Conservation (phyloP, 192 early-diverging fungal species). For the Rhizophagus sp. region DNA sequence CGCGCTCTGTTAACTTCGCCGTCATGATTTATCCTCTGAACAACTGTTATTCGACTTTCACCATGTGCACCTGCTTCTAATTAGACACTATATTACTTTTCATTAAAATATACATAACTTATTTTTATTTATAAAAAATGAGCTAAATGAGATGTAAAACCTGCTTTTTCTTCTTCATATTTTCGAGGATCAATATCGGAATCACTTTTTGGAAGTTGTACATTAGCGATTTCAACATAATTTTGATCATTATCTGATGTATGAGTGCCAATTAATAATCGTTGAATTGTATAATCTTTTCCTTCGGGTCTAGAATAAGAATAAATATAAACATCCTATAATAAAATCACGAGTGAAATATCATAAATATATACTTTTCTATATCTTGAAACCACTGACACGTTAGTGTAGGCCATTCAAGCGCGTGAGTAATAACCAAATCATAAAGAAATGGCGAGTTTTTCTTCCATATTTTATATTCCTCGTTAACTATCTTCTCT, state of each 20-base stretch:
- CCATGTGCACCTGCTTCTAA: constrained; percentile 80
- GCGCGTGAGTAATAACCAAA: constrained; percentile 94
- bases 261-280: constrained; percentile 92
- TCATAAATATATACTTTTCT: constrained; percentile 59
- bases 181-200: constrained; percentile 55
- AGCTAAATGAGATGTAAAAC: constrained; percentile 37
- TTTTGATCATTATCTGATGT: constrained; percentile 96
- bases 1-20: constrained; percentile 98
- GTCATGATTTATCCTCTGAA: constrained; percentile 94
- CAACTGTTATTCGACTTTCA: constrained; percentile 73
- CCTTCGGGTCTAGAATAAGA: constrained; percentile 70
- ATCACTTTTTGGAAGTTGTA: constrained; percentile 80
- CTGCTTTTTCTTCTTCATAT: constrained; percentile 74
- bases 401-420: constrained; percentile 98
- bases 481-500: constrained; percentile 92
- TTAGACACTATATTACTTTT: background rate
- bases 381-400: constrained; percentile 97
- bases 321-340: background rate
- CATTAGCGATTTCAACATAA: constrained; percentile 93
- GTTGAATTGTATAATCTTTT: constrained; percentile 89
- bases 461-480: constrained; percentile 99
- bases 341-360: background rate
- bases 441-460: constrained; percentile 99
- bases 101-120: constrained; percentile 1
- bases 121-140: background rate